phyloP scores from a whole-genome alignment of 164 flowering plant genomes.

The Amborella trichopoda region DNA sequence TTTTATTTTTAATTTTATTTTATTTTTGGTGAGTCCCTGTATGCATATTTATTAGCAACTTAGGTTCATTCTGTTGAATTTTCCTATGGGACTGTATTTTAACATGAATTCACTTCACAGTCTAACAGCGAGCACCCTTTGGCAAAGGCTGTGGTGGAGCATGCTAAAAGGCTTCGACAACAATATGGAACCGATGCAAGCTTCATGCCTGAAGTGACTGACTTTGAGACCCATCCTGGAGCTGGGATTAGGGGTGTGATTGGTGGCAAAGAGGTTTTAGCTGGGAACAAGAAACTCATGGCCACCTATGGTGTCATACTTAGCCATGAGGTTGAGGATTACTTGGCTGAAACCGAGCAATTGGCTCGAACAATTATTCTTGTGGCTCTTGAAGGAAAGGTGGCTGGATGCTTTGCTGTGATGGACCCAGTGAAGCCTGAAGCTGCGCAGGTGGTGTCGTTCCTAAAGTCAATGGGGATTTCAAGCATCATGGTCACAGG shows the following conservation, averaged over 20 bases:
- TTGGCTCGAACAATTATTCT: constrained; percentile 76
- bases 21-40: too few species aligned
- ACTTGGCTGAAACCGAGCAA: constrained; percentile 48
- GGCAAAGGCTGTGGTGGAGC: constrained; percentile 73
- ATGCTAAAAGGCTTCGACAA: constrained; percentile 52
- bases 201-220: constrained; percentile 32
- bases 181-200: constrained; percentile 28
- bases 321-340: constrained; percentile 40
- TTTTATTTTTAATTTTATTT: too few species aligned
- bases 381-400: constrained; percentile 54
- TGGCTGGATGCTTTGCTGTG: constrained; percentile 79
- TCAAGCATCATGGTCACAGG: constrained; percentile 88
- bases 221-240: constrained; percentile 83
- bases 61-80: too few species aligned
- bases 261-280: constrained; percentile 45
- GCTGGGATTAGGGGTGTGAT: constrained; percentile 74
- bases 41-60: too few species aligned
- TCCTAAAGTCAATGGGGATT: constrained; percentile 61
- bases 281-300: constrained; percentile 89
- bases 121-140: constrained; percentile 93
- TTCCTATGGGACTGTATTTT: too few species aligned
- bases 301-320: constrained; percentile 27
- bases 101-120: too few species aligned
- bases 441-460: constrained; percentile 57
- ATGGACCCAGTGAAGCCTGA: constrained; percentile 91